phyloP scores from a whole-genome alignment of 108 stramenopile species.

The Cyclotella kingstonii region DNA sequence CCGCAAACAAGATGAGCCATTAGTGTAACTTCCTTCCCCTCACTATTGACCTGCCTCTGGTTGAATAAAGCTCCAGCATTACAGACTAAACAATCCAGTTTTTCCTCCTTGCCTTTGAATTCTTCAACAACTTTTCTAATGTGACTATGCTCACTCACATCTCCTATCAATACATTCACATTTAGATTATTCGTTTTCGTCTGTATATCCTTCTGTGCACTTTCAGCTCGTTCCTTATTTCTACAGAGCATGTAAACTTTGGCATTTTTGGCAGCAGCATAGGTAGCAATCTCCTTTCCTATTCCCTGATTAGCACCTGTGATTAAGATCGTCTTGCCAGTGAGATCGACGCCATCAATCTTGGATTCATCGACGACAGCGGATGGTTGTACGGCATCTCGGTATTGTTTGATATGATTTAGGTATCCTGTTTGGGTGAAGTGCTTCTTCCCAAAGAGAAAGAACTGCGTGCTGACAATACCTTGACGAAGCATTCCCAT shows the following conservation, averaged over 20 bases:
- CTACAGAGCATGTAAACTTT: slow-evolving; percentile 92
- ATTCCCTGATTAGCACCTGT: slow-evolving; percentile 90
- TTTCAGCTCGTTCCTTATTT: slow-evolving; percentile 76
- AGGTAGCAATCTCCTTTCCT: slow-evolving; percentile 83
- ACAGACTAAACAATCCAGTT: slow-evolving; percentile 86
- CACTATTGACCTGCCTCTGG: slow-evolving; percentile 68
- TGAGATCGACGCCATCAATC: slow-evolving; percentile 68
- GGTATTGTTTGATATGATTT: slow-evolving; percentile 63
- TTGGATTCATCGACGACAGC: slow-evolving; percentile 43
- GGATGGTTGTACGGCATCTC: slow-evolving; percentile 54
- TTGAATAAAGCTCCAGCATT: slow-evolving; percentile 91
- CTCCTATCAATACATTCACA: slow-evolving; percentile 58
- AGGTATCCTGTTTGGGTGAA: slow-evolving; percentile 82
- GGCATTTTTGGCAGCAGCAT: slow-evolving; percentile 80
- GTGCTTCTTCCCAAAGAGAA: slow-evolving; percentile 66
- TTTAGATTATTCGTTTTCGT: slow-evolving; percentile 55
- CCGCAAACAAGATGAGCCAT: slow-evolving; percentile 85
- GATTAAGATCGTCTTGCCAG: slow-evolving; percentile 70
- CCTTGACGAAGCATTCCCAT: slow-evolving; percentile 35
- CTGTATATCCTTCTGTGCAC: slow-evolving; percentile 71
- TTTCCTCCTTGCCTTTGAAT: slow-evolving; percentile 55
- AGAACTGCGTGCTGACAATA: slow-evolving; percentile 68
- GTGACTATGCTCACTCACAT: slow-evolving; percentile 65
- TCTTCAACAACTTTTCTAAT: slow-evolving; percentile 56
- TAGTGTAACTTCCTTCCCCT: slow-evolving; percentile 88